Base-by-base conservation (phyloP, 257 asterid genomes). In the Capsicum chinense region DNA sequence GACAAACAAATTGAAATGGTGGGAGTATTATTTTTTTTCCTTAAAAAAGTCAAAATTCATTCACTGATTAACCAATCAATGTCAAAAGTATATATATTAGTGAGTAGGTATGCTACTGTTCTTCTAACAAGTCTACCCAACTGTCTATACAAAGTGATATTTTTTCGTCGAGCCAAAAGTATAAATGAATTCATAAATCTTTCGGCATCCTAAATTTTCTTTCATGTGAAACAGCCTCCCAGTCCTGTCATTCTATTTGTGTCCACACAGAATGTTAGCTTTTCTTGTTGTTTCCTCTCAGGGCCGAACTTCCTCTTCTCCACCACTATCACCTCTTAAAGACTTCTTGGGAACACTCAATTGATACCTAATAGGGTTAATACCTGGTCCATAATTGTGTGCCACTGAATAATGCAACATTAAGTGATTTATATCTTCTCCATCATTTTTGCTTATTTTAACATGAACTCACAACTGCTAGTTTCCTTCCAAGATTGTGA, bases 91-190 rank as follows among this genome's bases (percentile, higher is more conserved):
- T 56, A 50, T 56, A 74, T 21, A 50, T 7, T 26, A 60, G 21
- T 50, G 47, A 48, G 59, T 26, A 19, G 42, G 59, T 48, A 19
- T 48, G 60, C 59, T 73, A 73, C 60, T 73, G n/a, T 35, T 73
- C 80, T 48, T 50, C 59, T 73, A 6, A 73, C 57, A 19, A 48
- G 80, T 73, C 80, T 48, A 19, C 10, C 42, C 42, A 73, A 48
- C 60, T 19, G 60, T 47, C 79, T 71, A n/a, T 71, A n/a, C 79
- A 44, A 71, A 71, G 58, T 73, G 80, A 19, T 73, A 73, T 71
- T 71, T 44, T 73, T 73, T 48, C 60, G 19, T 48, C 48, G 44
- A 48, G n/a, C 80, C 80, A 73, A 48, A 63, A 48, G 80, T 73
- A 48, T 13, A 48, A 73, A 19, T 73, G 39, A 11, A 73, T 73